Base-by-base conservation (phyloP, 371 early-diverging fungal genomes). In the Mucor sp. region DNA sequence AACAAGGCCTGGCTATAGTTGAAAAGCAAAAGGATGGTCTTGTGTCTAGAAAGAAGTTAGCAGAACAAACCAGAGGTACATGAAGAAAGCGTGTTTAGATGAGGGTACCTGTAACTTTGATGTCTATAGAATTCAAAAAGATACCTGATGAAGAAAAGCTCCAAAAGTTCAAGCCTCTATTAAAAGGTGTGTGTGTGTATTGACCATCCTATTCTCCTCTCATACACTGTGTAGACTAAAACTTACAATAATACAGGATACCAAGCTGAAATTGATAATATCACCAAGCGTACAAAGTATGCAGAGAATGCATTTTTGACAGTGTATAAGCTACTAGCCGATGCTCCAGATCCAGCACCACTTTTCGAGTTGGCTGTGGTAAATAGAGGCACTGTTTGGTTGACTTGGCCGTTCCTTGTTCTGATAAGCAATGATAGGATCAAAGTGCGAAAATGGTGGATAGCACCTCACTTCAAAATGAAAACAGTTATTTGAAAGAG, bases 181-280 rank as follows among this genome's bases (percentile, higher is more conserved):
- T 94, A 17, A 94, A 93, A 80, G 86, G 91, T 86, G 27, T n/a
- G 41, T n/a, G n/a, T n/a, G n/a, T n/a, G n/a, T n/a, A n/a, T 27
- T 6, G 5, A 30, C 0, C 17, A 2, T 1, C n/a, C 4, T 3
- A 3, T 37, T 15, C 19, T n/a, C n/a, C n/a, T n/a, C n/a, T n/a
- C n/a, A n/a, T n/a, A n/a, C n/a, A n/a, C n/a, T n/a, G n/a, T n/a
- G 15, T 33, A 32, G 17, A 57, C 33, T 30, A 57, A n/a, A n/a
- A 57, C 30, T 8, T 8, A 9, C 15, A 21, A 11, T 8, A 39
- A 59, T 9, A 37, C 60, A 83, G 94, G 89, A 4, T 97, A 96
- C 78, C 96, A 96, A 71, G 72, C 83, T 63, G 97, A 97, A 74
- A 97, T 97, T 63, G 97, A 97, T 70, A 82, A 81, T 48, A 85